Evolutionary conservation across 345 rosid genomes (phyloP).

Genomic region (Capsella bursapastoris): DNA sequence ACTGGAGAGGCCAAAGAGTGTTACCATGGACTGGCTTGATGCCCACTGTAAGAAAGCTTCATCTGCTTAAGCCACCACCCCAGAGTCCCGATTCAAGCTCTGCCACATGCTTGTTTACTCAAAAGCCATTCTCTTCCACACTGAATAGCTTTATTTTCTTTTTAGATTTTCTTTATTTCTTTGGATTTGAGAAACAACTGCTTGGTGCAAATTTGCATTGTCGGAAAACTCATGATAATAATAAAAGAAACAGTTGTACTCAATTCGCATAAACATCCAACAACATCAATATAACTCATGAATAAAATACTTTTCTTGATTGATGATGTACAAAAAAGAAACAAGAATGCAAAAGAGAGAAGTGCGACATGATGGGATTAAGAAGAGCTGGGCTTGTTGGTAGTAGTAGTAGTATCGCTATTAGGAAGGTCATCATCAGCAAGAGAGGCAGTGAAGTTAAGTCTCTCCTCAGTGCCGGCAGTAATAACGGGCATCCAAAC

Average conservation of each 20-base stretch:
- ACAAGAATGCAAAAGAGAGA: not conserved
- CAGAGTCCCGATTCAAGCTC: constrained; percentile 2
- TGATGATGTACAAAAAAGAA: not conserved
- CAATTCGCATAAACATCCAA: not conserved
- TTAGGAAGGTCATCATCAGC: constrained; percentile 29
- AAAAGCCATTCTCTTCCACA: constrained; percentile 22
- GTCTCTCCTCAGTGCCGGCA: constrained; percentile 71
- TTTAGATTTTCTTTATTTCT: not conserved
- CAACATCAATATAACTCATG: constrained; percentile 1
- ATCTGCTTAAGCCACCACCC: constrained; percentile 27
- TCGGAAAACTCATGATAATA: constrained; percentile 27
- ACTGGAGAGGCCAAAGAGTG: constrained; percentile 98
- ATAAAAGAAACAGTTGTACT: constrained; percentile 27
- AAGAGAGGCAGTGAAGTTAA: constrained; percentile 57
- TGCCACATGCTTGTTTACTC: not conserved
- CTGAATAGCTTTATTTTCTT: constrained; percentile 20
- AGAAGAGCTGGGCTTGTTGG: not conserved
- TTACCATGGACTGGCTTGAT: constrained; percentile 94
- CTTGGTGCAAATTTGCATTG: constrained; percentile 31
- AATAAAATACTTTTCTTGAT: not conserved
- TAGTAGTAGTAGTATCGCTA: constrained; percentile 14
- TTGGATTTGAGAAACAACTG: constrained; percentile 25
- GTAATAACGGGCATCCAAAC: constrained; percentile 91
- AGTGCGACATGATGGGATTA: too few relatives aligned
- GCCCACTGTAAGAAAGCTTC: constrained; percentile 72